Conservation (phyloP, 2,329 filamentous ascomycete species). For the Mariannaea sp. region DNA sequence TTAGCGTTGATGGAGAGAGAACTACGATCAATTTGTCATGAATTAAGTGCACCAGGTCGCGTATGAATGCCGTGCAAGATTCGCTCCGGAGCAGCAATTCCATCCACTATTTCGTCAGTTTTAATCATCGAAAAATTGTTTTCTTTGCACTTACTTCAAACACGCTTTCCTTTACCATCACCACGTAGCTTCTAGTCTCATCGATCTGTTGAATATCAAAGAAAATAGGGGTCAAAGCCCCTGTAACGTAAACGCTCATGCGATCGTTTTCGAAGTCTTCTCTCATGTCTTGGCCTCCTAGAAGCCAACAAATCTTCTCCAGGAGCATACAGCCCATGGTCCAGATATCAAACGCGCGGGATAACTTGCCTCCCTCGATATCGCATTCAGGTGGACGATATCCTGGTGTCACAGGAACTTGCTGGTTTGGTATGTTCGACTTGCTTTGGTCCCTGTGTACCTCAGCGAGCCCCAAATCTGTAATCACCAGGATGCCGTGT, state of each 20-base stretch:
- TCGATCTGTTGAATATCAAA: too few relatives aligned
- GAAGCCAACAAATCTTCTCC: slow-evolving; percentile 21
- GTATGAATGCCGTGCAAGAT: too few relatives aligned
- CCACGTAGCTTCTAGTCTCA: too few relatives aligned
- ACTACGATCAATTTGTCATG: too few relatives aligned
- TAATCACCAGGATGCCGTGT: slow-evolving; percentile 12
- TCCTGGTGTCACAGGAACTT: slow-evolving; percentile 2
- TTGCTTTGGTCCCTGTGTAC: slow-evolving; percentile 9
- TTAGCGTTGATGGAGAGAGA: too few relatives aligned
- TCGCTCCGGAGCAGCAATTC: too few relatives aligned
- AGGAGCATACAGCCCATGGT: slow-evolving; percentile 25
- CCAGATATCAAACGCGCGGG: slow-evolving; percentile 24
- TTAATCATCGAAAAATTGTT: too few relatives aligned
- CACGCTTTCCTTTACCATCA: too few relatives aligned
- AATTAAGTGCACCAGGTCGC: too few relatives aligned
- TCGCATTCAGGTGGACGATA: slow-evolving; percentile 25
- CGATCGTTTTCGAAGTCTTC: slow-evolving; percentile 23
- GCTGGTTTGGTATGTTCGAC: slow-evolving; percentile 7
- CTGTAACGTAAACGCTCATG: background rate
- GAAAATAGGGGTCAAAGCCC: slow-evolving; percentile 1
- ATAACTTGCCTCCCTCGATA: background rate
- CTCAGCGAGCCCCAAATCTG: slow-evolving; percentile 16
- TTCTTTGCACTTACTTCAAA: too few relatives aligned
- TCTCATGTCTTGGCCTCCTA: slow-evolving; percentile 28
- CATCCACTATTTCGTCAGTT: too few relatives aligned